Evolutionary conservation across 163 green algal species (phyloP).

Genomic region (Scenedesmus sp.): DNA sequence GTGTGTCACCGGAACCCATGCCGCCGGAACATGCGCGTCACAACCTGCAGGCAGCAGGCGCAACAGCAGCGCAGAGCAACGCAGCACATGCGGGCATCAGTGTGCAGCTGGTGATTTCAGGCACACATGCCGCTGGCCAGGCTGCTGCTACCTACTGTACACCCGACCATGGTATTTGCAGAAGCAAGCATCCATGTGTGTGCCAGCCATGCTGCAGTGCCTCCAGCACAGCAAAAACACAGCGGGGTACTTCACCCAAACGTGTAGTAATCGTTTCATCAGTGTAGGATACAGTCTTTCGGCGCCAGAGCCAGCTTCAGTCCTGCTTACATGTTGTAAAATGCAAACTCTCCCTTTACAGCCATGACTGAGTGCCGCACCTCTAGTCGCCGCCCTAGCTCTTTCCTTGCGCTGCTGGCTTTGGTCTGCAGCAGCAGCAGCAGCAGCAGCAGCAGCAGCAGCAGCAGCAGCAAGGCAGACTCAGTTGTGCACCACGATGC

Average conservation of each 20-base stretch:
- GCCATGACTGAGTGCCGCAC: neutral
- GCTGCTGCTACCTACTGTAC: no score
- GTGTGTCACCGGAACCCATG: slow-evolving; percentile 30
- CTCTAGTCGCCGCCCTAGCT: slow-evolving; percentile 35
- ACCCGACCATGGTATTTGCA: no score
- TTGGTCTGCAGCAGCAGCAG: slow-evolving; percentile 30
- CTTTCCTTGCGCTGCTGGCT: slow-evolving; percentile 32
- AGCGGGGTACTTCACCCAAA: no score
- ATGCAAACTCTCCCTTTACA: no score
- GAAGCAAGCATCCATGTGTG: no score
- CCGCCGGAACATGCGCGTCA: slow-evolving; percentile 14
- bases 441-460: neutral
- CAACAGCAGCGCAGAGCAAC: neutral
- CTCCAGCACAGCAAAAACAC: no score
- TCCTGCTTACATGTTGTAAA: no score
- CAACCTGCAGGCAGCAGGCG: neutral
- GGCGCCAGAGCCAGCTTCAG: no score
- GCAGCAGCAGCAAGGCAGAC: neutral
- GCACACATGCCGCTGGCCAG: no score
- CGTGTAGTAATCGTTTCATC: no score
- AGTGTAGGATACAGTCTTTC: no score
- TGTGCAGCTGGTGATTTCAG: neutral
- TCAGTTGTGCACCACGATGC: neutral
- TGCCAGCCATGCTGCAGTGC: no score
- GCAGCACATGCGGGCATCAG: neutral